Evolutionary conservation across 306 rosid genomes (phyloP), one percentile per base, ranked within the genome.

Genomic region (Prunus persica): DNA sequence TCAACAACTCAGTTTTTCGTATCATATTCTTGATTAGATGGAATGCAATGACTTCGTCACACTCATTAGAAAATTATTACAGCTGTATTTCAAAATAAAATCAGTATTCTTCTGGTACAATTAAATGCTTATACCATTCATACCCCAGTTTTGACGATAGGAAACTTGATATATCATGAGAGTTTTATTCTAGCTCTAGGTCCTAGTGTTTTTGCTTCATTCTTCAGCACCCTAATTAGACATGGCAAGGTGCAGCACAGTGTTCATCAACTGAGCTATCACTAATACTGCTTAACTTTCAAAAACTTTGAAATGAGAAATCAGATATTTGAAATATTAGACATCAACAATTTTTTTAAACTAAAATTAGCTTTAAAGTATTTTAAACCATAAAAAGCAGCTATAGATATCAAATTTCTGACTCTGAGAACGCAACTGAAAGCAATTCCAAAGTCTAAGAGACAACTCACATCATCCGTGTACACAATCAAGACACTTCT

Each of bases 391-490:
- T 27, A 71, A 30, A 24, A 54, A 45, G 22, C 64, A 75, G 63
- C 38, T 30, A 11, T 28, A 24, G 34, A 54, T 66, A 41, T 15
- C 25, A 13, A 49, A 32, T 8, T 67, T 65, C 4, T 22, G 50
- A 32, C 71, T 58, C 61, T 4, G 64, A 54, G 51, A 50, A 60
- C 30, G 76, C 57, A 79, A 75, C 64, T 34, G 67, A 72, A 67
- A 65, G 75, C 27, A 12, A 78, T 47, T 69, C 79, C 41, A 30
- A 72, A 78, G 52, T 71, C 54, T 14, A 79, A 86, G 79, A 78
- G 34, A 60, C 34, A 24, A 85, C 98, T 92, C 82, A 92, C 98
- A 67, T 90, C 84, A 74, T 86, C 89, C 75, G 76, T 79, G 61
- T 76, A 80, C 51, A 92, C 86, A 58, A 91, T 83, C 82, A 90